Evolutionary conservation across 2,329 filamentous ascomycete genomes (phyloP).

Genomic region (Alternaria solani): DNA sequence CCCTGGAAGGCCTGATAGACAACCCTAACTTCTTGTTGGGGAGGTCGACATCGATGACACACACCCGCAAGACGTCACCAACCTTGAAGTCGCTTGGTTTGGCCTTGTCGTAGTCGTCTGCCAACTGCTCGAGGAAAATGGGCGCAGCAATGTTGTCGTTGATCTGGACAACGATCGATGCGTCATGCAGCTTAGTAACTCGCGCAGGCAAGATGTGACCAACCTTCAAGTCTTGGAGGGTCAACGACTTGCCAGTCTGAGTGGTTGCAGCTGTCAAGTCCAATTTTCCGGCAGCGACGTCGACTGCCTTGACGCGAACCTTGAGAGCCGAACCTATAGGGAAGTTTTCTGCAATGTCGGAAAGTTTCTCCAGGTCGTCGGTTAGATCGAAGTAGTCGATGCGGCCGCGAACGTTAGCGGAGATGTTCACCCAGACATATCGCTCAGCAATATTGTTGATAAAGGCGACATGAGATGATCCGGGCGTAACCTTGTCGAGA

Average conservation of each 20-base stretch:
- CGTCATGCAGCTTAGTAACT: constrained; percentile 85
- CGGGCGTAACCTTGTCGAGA: constrained; percentile 75
- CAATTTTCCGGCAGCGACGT: constrained; percentile 75
- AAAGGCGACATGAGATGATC: constrained; percentile 78
- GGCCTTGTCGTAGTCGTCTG: constrained; percentile 84
- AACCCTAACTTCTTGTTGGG: constrained; percentile 85
- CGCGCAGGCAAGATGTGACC: constrained; percentile 84
- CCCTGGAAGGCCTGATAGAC: constrained; percentile 84
- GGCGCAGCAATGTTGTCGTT: constrained; percentile 81
- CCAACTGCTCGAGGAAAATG: constrained; percentile 81
- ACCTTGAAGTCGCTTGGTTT: constrained; percentile 78
- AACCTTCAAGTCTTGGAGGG: constrained; percentile 74
- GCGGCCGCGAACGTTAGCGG: constrained; percentile 85
- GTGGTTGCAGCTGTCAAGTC: constrained; percentile 83
- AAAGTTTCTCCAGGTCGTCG: constrained; percentile 81
- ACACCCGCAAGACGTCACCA: constrained; percentile 88
- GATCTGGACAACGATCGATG: constrained; percentile 84
- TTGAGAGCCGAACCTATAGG: constrained; percentile 88
- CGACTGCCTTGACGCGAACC: constrained; percentile 78
- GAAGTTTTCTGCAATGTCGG: constrained; percentile 80
- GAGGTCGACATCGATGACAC: constrained; percentile 78
- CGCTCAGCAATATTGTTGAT: constrained; percentile 87
- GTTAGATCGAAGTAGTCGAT: constrained; percentile 84
- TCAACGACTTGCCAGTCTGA: constrained; percentile 64
- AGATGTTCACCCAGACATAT: constrained; percentile 88